Conservation (phyloP, 2,329 filamentous ascomycete genomes). For the Chrysoporthe deuterocubensis region DNA sequence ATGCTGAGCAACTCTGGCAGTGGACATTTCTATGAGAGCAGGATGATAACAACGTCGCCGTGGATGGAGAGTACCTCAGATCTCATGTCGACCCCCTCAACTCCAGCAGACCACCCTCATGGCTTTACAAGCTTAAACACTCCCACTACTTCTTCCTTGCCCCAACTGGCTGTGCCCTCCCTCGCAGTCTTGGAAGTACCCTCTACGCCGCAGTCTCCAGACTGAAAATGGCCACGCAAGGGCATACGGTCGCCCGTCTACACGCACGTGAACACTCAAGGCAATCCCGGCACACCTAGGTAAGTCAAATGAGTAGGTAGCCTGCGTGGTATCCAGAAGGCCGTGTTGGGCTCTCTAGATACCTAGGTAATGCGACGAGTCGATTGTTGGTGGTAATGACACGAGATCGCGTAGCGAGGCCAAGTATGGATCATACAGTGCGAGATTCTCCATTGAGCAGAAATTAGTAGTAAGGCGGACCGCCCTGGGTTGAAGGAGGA, state of each 20-base stretch:
- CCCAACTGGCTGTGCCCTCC: not conserved
- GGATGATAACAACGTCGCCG: not conserved
- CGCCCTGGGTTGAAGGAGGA: not conserved
- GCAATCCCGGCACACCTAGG: too few species aligned
- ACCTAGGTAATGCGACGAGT: not conserved
- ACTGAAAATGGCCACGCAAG: not conserved
- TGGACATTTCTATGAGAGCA: not conserved
- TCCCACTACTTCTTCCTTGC: not conserved
- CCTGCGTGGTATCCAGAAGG: too few species aligned
- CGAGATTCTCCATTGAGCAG: not conserved
- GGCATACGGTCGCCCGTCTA: slow-evolving; percentile 9
- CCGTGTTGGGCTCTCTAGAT: too few species aligned
- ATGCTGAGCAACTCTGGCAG: not conserved
- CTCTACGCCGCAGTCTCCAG: slow-evolving; percentile 1
- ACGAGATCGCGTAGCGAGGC: not conserved
- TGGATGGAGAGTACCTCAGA: not conserved
- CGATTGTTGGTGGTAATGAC: not conserved
- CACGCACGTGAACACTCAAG: slow-evolving; percentile 2
- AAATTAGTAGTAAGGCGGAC: not conserved
- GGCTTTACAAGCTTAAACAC: not conserved
- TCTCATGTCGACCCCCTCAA: not conserved
- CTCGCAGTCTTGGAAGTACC: not conserved
- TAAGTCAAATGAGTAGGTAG: too few species aligned
- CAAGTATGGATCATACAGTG: not conserved
- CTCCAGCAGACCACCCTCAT: not conserved